Percentiles rank a stretch among this genome's conserved stretches.
Evolutionary conservation across 2,329 filamentous ascomycete genomes (phyloP).

Genomic region (Penicillium sclerotigenum): DNA sequence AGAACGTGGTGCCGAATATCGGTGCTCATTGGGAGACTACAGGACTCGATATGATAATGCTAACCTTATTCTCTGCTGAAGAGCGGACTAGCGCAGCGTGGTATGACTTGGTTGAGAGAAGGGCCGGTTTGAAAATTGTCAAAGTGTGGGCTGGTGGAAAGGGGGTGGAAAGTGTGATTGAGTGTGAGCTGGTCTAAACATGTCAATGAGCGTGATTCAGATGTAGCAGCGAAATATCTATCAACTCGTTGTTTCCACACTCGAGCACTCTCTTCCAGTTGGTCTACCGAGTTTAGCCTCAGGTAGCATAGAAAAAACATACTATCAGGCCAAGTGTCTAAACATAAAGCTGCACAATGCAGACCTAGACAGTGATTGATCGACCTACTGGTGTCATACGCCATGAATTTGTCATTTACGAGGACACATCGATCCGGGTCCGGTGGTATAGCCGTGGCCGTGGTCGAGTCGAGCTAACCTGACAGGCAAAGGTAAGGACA

Average conservation of each 20-base stretch:
- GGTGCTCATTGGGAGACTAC: constrained; percentile 4
- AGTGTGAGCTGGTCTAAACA: neutral
- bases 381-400: too few relatives aligned
- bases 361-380: too few relatives aligned
- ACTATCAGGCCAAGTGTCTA: too few relatives aligned
- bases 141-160: neutral
- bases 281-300: too few relatives aligned
- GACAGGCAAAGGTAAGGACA: too few relatives aligned
- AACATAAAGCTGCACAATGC: too few relatives aligned
- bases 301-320: too few relatives aligned
- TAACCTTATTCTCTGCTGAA: neutral
- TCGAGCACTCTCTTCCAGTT: neutral
- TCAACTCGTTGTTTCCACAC: neutral
- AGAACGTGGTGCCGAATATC: neutral
- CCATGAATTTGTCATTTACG: too few relatives aligned
- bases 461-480: too few relatives aligned
- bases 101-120: neutral
- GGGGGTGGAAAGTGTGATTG: neutral
- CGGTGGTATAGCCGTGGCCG: too few relatives aligned
- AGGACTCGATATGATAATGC: neutral
- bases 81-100: neutral
- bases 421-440: too few relatives aligned
- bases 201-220: neutral
- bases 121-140: neutral
- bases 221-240: neutral